phyloP scores from a whole-genome alignment of 192 early-diverging fungal genomes.

The Helicostylum pulchrum region DNA sequence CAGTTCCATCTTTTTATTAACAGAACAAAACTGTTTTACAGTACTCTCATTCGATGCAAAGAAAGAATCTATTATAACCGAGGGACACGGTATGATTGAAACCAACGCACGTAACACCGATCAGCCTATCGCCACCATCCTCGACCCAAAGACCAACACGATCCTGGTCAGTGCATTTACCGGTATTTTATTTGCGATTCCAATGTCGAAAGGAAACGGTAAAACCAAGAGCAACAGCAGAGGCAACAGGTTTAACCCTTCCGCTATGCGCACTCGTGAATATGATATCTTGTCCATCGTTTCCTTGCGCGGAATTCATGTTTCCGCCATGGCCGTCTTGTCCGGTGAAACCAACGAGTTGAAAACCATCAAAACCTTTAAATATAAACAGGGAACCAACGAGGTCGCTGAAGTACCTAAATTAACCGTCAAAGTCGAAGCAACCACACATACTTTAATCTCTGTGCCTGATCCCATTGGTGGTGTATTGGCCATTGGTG shows the following conservation, averaged over 20 bases:
- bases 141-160: neutral
- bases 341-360: conserved; percentile 53
- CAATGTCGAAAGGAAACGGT: neutral
- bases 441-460: conserved; percentile 47
- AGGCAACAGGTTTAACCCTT: neutral
- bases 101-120: neutral
- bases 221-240: conserved; percentile 1
- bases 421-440: conserved; percentile 36
- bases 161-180: conserved; percentile 5
- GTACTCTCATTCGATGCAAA: conserved; percentile 63
- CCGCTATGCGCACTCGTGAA: conserved; percentile 46
- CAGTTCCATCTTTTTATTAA: conserved; percentile 64
- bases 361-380: conserved; percentile 56
- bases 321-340: conserved; percentile 53
- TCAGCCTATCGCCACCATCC: neutral
- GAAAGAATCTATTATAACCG: conserved; percentile 43
- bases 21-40: conserved; percentile 62
- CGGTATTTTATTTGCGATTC: conserved; percentile 7
- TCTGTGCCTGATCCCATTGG: conserved; percentile 56
- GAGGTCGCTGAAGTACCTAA: neutral
- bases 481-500: conserved; percentile 54
- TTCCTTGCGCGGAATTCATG: conserved; percentile 35
- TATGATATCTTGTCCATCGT: conserved; percentile 49
- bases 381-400: conserved; percentile 45
- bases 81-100: neutral